phyloP scores from a whole-genome alignment of 805 yeast species.

The Ogataea nonfermentans region DNA sequence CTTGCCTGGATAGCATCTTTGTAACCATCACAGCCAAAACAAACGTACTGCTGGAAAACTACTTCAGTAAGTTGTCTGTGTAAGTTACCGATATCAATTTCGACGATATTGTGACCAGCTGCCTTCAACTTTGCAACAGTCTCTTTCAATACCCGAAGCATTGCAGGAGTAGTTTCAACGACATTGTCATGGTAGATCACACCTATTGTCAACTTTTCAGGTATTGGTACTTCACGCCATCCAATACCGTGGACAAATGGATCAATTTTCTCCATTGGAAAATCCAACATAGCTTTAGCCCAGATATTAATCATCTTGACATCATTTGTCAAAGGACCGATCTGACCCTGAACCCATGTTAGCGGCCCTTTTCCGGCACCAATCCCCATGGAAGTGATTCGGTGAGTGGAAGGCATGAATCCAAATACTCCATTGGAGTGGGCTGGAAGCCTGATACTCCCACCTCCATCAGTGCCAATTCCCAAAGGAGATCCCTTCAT shows the following conservation, averaged over 20 bases:
- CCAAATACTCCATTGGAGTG: constrained; percentile 55
- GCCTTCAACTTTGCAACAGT: constrained; percentile 18
- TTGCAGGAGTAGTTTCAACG: constrained; percentile 38
- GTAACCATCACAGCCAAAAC: constrained; percentile 5
- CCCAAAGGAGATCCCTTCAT: constrained; percentile 56
- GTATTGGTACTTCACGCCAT: constrained; percentile 35
- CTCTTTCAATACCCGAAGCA: constrained; percentile 3
- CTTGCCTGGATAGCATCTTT: constrained; percentile 2
- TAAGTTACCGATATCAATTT: constrained; percentile 32
- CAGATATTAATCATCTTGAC: constrained; percentile 50
- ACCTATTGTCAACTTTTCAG: constrained; percentile 42
- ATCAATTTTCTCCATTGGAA: constrained; percentile 63
- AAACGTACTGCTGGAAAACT: constrained; percentile 6
- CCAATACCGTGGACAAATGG: constrained; percentile 43
- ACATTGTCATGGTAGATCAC: constrained; percentile 40
- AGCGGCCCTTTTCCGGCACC: constrained; percentile 44
- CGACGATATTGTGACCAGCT: constrained; percentile 50
- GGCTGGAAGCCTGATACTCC: constrained; percentile 57
- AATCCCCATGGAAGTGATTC: constrained; percentile 35
- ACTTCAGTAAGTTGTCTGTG: constrained; percentile 7
- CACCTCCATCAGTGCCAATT: constrained; percentile 65
- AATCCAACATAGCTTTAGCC: constrained; percentile 42
- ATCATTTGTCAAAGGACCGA: constrained; percentile 39
- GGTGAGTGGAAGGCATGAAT: constrained; percentile 43
- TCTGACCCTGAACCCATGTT: constrained; percentile 46